phyloP scores from a whole-genome alignment of 2,329 filamentous ascomycete genomes.

The Apiospora arundinis region DNA sequence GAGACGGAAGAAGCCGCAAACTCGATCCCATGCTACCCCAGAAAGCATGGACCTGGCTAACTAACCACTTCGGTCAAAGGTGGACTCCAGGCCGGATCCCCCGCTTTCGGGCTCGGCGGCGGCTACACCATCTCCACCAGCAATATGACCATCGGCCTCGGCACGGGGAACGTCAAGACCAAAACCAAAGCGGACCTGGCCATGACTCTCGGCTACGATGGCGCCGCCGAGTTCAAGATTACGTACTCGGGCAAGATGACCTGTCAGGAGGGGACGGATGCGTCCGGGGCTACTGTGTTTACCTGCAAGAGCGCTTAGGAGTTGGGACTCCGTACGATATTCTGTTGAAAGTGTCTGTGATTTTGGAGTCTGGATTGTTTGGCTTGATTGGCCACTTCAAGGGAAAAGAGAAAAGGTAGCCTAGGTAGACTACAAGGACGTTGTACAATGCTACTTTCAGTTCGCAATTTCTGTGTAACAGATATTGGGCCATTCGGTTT shows the following conservation, averaged over 20 bases:
- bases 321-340: not conserved
- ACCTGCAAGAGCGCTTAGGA: not conserved
- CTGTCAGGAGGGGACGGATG: not conserved
- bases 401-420: no score
- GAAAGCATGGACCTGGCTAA: no score
- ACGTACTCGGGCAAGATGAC: not conserved
- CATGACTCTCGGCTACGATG: constrained; percentile 2
- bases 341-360: not conserved
- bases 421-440: no score
- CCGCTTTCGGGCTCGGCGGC: constrained; percentile 16
- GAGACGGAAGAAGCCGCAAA: not conserved
- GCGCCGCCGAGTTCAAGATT: constrained; percentile 12
- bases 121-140: not conserved
- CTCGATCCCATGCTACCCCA: not conserved
- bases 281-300: not conserved
- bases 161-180: not conserved
- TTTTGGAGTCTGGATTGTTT: not conserved
- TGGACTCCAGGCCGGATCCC: constrained; percentile 18
- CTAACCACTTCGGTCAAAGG: not conserved
- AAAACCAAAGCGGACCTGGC: constrained; percentile 6
- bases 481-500: no score
- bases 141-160: constrained; percentile 19
- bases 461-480: no score
- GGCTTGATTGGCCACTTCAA: no score
- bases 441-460: no score